Evolutionary conservation across 331 rosid species (phyloP), one percentile per base, ranked within the genome.

Genomic region (Saraca asoca): DNA sequence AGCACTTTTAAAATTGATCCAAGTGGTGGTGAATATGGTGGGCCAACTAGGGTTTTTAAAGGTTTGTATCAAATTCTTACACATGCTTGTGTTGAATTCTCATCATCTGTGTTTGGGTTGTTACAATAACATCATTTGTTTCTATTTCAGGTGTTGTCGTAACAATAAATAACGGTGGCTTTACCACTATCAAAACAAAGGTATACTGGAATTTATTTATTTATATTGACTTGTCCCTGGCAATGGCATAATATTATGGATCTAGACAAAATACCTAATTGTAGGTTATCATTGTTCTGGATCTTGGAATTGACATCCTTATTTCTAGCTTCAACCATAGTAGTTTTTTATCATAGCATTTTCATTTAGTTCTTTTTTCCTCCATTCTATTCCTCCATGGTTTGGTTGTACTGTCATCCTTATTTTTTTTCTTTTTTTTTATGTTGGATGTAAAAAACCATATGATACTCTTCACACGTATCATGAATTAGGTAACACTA

Each of bases 151-250:
- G 96, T 44, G 82, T 84, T 71, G 91, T 92, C 78, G 87, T 91
- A 43, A 81, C 94, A 6, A 77, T 91, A 61, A 92, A 92, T 76
- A 92, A 87, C 62, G 98, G 98, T 62, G 98, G 98, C 62, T 92
- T 92, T 85, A 60, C 96, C 13, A 92, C 96, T 58, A 76, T 84
- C 66, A 83, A 96, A 79, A 87, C 93, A 58, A 84, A 85, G 98
- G 98, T 92, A 82, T 71, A 76, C 63, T 29, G 13, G 45, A 39
- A 68, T 2, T 24, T 24, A 1, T 24, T 4, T 64, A 9, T 58
- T 58, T 76, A 29, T 35, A 7, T 43, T 17, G 51, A 53, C 31
- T 66, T 76, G 41, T 42, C 58, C 70, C 24, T 60, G 46, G 46
- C 37, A 51, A 12, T 13, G 41, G 29, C 46, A 44, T 60, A 50